Base-by-base conservation (phyloP, 345 rosid genomes). In the Syzygium aqueum region DNA sequence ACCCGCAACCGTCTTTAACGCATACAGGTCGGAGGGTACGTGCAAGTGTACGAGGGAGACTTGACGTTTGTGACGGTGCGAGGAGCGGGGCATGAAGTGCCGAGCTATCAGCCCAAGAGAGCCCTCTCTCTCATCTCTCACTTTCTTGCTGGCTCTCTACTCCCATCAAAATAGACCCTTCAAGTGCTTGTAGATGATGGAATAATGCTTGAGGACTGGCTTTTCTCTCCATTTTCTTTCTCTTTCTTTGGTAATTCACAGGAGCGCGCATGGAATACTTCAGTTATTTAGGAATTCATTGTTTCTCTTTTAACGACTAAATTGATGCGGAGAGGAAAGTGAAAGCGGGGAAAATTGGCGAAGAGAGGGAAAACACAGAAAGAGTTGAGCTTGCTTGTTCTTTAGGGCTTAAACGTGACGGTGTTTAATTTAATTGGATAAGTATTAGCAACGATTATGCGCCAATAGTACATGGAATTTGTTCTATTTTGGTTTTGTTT, bases 51-150 rank as follows among this genome's bases (percentile, higher is more conserved):
- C 90, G 83, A 93, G 43, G 95, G 95, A 88, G 96, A 90, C 82
- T 59, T 97, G 87, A 97, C 96, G 61, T 94, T 95, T 87, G 94
- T 95, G 4, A 96, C 97, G 9, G 96, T 96, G 22, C 92, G 98
- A 92, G 97, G 93, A 23, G 98, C 99, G 51, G 99, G 99, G 27
- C 99, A 97, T 89, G 92, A 95, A 89, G 99, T 97, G 19, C 99
- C 99, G 15, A 96, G 97, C 89, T 95, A 89, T 90, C 97, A 96
- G 87, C 99, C 99, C 9, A 84, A 88, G 61, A 90, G 98, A 65
- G 94, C 98, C 25, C 98, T 97, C 88, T 92, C 99, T 11, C 89
- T 97, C 30, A 88, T 96, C 90, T 89, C 67, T 61, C 98, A 95
- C 85, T 97, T 95, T 88, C 91, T 96, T 63, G 73, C 80, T 28